Conservation (phyloP, 2,329 filamentous ascomycete species). For the Herpotrichia juniperi region DNA sequence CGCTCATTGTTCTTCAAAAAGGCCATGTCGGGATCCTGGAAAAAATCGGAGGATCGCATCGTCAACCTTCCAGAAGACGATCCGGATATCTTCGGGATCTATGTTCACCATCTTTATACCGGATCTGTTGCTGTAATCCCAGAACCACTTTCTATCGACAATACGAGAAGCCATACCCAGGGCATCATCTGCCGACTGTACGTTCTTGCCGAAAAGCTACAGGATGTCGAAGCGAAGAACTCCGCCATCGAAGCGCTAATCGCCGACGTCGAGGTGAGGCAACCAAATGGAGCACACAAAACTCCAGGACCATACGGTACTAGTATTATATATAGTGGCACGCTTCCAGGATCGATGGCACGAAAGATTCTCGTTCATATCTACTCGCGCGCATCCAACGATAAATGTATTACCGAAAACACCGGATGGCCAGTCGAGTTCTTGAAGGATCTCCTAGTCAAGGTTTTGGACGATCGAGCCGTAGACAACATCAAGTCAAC, state of each 20-base stretch:
- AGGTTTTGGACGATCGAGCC: neutral
- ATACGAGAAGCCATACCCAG: too few species aligned
- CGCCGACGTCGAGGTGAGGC: neutral
- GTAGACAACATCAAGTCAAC: too few species aligned
- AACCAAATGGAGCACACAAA: too few species aligned
- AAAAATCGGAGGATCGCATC: slow-evolving; percentile 9
- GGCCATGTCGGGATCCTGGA: slow-evolving; percentile 18
- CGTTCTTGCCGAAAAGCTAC: slow-evolving; percentile 8
- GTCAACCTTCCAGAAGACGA: slow-evolving; percentile 13
- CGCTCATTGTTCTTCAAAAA: slow-evolving; percentile 21
- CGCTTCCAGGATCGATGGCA: too few species aligned
- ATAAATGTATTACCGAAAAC: too few species aligned
- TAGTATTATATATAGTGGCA: too few species aligned
- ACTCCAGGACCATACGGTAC: too few species aligned
- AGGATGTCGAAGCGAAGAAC: slow-evolving; percentile 8
- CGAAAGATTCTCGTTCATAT: too few species aligned
- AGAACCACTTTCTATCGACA: too few species aligned
- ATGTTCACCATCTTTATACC: slow-evolving; percentile 15
- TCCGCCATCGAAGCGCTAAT: neutral
- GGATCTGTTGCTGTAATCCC: too few species aligned
- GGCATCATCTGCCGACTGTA: too few species aligned
- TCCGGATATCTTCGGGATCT: slow-evolving; percentile 13
- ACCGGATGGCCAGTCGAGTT: neutral
- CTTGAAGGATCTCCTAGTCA: neutral
- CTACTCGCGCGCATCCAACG: too few species aligned